Conservation (phyloP, 306 rosid genomes). For the apple (Malus domestica) region DNA sequence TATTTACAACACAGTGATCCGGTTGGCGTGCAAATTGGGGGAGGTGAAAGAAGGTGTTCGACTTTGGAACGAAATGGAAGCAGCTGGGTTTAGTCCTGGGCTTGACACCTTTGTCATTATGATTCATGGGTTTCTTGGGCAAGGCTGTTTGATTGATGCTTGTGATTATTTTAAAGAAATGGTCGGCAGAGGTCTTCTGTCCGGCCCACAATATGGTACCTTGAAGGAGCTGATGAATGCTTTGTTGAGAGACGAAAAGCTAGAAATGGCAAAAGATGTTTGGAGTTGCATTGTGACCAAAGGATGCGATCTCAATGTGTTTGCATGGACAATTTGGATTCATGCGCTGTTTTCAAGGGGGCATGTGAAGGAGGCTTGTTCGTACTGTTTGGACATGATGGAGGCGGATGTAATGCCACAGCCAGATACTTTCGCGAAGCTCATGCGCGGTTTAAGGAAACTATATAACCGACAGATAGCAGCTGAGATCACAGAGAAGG, state of each 20-base stretch:
- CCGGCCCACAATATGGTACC: slow-evolving; percentile 67
- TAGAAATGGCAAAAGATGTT: slow-evolving; percentile 76
- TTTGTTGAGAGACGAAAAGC: slow-evolving; percentile 61
- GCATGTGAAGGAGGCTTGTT: slow-evolving; percentile 82
- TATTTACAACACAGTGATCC: slow-evolving; percentile 57
- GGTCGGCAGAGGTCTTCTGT: slow-evolving; percentile 62
- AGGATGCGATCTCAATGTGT: slow-evolving; percentile 58
- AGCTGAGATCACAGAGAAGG: slow-evolving; percentile 83
- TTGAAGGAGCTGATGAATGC: slow-evolving; percentile 64
- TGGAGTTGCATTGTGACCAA: slow-evolving; percentile 55
- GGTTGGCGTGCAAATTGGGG: slow-evolving; percentile 79
- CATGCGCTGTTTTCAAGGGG: slow-evolving; percentile 75
- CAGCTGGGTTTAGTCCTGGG: slow-evolving; percentile 47
- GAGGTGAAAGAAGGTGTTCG: slow-evolving; percentile 59
- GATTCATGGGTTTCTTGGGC: slow-evolving; percentile 75
- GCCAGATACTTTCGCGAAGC: slow-evolving; percentile 79
- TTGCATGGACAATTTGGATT: slow-evolving; percentile 89
- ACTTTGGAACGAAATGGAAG: slow-evolving; percentile 76
- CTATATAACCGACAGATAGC: slow-evolving; percentile 63
- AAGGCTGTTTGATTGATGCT: slow-evolving; percentile 64
- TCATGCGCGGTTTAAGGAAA: slow-evolving; percentile 65
- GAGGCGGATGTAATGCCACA: slow-evolving; percentile 71
- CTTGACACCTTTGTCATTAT: slow-evolving; percentile 64
- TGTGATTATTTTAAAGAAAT: slow-evolving; percentile 75
- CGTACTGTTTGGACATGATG: slow-evolving; percentile 77